Conservation (phyloP, 345 rosid genomes). For the Passiflora organensis region DNA sequence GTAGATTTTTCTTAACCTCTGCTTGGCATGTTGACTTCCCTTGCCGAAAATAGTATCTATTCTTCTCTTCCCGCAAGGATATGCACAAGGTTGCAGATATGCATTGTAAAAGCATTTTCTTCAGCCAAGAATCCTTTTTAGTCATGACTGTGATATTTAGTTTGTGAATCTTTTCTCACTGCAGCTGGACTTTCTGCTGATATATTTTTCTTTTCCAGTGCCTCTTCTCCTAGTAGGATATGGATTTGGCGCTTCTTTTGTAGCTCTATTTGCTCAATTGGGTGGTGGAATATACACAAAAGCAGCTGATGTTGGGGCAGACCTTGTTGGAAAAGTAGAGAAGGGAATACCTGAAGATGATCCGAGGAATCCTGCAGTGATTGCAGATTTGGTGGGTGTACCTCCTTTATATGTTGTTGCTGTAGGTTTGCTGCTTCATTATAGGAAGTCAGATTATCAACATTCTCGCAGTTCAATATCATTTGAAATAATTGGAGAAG, state of each 20-base stretch:
- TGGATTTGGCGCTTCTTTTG: constrained; percentile 99
- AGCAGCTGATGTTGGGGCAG: constrained; percentile 99
- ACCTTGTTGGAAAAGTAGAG: constrained; percentile 98
- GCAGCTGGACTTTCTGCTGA: too few species aligned
- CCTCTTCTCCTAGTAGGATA: constrained; percentile 98
- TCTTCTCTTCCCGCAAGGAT: too few species aligned
- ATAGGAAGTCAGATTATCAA: background rate
- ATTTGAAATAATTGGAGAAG: background rate
- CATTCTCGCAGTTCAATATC: background rate
- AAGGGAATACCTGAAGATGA: constrained; percentile 99
- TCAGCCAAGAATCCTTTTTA: too few species aligned
- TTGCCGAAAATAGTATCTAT: too few species aligned
- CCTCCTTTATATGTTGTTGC: constrained; percentile 2
- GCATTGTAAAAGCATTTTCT: too few species aligned
- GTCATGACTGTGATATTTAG: too few species aligned
- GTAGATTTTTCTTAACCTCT: too few species aligned
- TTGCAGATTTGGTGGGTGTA: constrained; percentile 96
- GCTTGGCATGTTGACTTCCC: too few species aligned
- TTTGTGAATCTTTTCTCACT: too few species aligned
- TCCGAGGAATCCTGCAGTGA: constrained; percentile 98
- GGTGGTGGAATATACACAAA: constrained; percentile 99
- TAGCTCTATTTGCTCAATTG: constrained; percentile 97
- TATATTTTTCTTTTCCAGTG: constrained; percentile 44
- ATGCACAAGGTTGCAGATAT: too few species aligned
- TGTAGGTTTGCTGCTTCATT: background rate